Base-by-base conservation (phyloP, 306 rosid genomes). In the Delonix regia region DNA sequence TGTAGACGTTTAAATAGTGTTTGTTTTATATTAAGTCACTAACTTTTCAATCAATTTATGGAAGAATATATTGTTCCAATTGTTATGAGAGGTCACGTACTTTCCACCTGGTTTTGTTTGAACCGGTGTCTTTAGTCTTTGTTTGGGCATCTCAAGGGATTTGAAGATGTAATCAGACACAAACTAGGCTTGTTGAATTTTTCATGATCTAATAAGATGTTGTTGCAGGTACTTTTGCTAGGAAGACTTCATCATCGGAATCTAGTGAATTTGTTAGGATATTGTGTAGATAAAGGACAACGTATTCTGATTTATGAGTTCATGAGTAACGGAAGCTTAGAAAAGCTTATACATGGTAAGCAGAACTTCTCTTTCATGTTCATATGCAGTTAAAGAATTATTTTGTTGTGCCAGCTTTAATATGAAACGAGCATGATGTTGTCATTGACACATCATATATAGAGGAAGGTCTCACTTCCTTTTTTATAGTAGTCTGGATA, bases 201-300 rank as follows among this genome's bases (percentile, higher is more conserved):
- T 24, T 39, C 21, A 36, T 75, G 53, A 55, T 27, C 48, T 44
- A 49, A 18, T 63, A 22, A n/a, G 80, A 79, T 77, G 60, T 63
- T 87, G 63, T 41, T 78, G 64, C 86, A 92, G 97, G 97, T 92
- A 13, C 82, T 85, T 74, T 81, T 92, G 67, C 94, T 90, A 34
- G 97, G 95, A 78, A 88, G 97, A 81, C 82, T 92, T 79, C 97
- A 92, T 87, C 97, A 92, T 73, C 88, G 97, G 44, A 90, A 92
- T 87, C 95, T 92, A 12, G 97, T 92, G 80, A 92, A 92, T 85
- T 87, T 92, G 70, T 33, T 92, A 55, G 97, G 97, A 53, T 92
- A 87, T 68, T 90, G 93, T 84, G 89, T 92, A 71, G 97, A 92
- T 81, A 92, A 87, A 83, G 95, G 97, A 59, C 90, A 87, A 67